Conservation (phyloP, 2,329 filamentous ascomycete genomes). For the Cladosporium sp. region DNA sequence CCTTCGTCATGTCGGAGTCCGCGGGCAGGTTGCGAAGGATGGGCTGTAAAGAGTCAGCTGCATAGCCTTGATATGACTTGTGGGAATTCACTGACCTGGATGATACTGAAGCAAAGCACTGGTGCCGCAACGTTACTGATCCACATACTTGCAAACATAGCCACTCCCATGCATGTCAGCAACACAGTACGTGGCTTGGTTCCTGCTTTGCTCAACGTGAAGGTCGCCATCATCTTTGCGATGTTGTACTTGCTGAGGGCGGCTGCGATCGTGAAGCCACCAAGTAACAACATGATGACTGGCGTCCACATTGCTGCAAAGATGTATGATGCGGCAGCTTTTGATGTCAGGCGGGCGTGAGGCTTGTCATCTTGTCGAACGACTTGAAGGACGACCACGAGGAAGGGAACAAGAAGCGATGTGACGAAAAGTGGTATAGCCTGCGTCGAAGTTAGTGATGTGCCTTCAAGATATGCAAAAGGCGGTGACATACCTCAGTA, state of each 20-base stretch:
- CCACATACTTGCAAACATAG: conserved; percentile 97
- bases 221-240: conserved; percentile 93
- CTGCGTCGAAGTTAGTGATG: conserved; percentile 41
- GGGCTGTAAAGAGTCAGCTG: conserved; percentile 51
- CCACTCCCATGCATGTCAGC: conserved; percentile 97
- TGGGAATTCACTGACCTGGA: conserved; percentile 60
- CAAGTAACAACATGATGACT: conserved; percentile 95
- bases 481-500: conserved; percentile 65
- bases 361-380: conserved; percentile 72
- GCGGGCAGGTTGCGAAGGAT: conserved; percentile 89
- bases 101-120: conserved; percentile 95
- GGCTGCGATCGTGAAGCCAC: conserved; percentile 92
- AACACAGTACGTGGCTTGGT: conserved; percentile 85
- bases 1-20: conserved; percentile 90
- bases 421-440: conserved; percentile 97
- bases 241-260: conserved; percentile 97
- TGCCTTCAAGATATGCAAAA: neutral
- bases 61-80: neutral
- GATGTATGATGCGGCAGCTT: conserved; percentile 75
- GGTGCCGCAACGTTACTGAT: conserved; percentile 98
- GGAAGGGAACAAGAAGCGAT: conserved; percentile 86
- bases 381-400: conserved; percentile 81
- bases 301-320: conserved; percentile 99
- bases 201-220: conserved; percentile 93
- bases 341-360: conserved; percentile 68